These are phyloP conservation scores for Geosmithia putterillii DNA, from an alignment of 2,329 filamentous ascomycete species.

Conservation along the genomic window DNA sequence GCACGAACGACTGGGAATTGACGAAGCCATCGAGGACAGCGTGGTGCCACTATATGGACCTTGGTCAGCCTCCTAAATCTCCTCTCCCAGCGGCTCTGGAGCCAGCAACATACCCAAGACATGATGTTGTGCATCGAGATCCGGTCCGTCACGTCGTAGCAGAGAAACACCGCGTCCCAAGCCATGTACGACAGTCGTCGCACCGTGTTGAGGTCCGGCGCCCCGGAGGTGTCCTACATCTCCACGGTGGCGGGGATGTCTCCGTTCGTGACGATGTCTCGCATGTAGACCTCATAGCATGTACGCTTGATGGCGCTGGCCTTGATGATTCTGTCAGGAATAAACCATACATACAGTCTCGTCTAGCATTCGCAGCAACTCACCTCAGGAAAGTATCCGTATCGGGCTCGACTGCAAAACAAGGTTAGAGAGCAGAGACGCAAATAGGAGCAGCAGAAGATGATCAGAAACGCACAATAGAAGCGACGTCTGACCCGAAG, in stretches of 20 bases:
- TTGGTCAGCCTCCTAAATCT: background rate
- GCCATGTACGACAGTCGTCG: slow-evolving; percentile 18
- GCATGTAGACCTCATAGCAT: slow-evolving; percentile 20
- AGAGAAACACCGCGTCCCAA: slow-evolving; percentile 25
- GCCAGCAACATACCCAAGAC: slow-evolving; percentile 19
- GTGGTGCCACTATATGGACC: slow-evolving; percentile 14
- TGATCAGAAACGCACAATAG: slow-evolving; percentile 18
- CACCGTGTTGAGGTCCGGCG: slow-evolving; percentile 21
- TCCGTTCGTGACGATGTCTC: slow-evolving; percentile 10
- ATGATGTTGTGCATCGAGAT: slow-evolving; percentile 18
- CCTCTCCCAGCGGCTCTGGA: too few relatives aligned
- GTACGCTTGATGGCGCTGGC: slow-evolving; percentile 18
- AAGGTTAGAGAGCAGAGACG: background rate
- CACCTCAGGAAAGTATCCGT: slow-evolving; percentile 24
- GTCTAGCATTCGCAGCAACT: background rate
- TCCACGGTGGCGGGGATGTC: slow-evolving; percentile 15
- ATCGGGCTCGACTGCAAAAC: slow-evolving; percentile 19
- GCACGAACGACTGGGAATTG: slow-evolving; percentile 6
- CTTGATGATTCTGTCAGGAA: slow-evolving; percentile 7
- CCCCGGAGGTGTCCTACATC: slow-evolving; percentile 27
- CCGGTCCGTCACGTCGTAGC: slow-evolving; percentile 23
- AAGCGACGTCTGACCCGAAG: slow-evolving; percentile 22
- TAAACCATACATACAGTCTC: too few relatives aligned
- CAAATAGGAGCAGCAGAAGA: background rate
- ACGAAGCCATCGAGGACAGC: slow-evolving; percentile 14